These are phyloP conservation scores for Aspergillus pseudonomiae DNA, from an alignment of 2,329 filamentous ascomycete genomes.

Conservation along the genomic window DNA sequence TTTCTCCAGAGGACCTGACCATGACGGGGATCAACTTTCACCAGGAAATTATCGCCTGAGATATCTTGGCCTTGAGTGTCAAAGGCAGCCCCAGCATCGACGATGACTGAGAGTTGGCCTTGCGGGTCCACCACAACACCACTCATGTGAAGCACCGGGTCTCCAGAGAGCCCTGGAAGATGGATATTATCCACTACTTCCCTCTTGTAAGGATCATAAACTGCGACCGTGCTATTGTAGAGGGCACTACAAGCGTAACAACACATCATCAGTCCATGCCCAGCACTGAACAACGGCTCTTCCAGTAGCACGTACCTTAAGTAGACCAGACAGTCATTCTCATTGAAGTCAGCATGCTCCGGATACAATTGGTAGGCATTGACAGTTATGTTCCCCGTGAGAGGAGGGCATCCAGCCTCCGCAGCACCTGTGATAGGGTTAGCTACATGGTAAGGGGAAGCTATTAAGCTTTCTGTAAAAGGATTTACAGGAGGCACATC, in stretches of 20 bases:
- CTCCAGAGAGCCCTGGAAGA: neutral
- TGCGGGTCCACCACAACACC: slow-evolving; percentile 4
- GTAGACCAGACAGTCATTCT: neutral
- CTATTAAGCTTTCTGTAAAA: neutral
- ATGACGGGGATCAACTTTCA: neutral
- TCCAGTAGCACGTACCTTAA: neutral
- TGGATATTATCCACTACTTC: neutral
- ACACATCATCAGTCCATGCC: neutral
- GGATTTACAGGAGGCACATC: neutral
- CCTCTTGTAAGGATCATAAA: neutral
- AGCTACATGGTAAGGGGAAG: neutral
- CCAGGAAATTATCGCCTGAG: neutral
- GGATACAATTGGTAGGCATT: slow-evolving; percentile 5
- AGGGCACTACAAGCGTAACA: neutral
- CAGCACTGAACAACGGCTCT: neutral
- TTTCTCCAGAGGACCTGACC: slow-evolving; percentile 3
- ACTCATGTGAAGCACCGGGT: slow-evolving; percentile 1
- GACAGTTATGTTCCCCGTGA: neutral
- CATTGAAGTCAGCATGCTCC: slow-evolving; percentile 2
- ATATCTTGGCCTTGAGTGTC: slow-evolving; percentile 4
- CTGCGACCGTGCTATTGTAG: neutral
- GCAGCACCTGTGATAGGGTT: neutral
- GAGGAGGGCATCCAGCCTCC: neutral
- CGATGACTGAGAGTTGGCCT: neutral
- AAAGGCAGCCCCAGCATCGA: slow-evolving; percentile 5